Base-by-base conservation (phyloP, 1,284 basidiomycete species). In the Puccinia hordei region DNA sequence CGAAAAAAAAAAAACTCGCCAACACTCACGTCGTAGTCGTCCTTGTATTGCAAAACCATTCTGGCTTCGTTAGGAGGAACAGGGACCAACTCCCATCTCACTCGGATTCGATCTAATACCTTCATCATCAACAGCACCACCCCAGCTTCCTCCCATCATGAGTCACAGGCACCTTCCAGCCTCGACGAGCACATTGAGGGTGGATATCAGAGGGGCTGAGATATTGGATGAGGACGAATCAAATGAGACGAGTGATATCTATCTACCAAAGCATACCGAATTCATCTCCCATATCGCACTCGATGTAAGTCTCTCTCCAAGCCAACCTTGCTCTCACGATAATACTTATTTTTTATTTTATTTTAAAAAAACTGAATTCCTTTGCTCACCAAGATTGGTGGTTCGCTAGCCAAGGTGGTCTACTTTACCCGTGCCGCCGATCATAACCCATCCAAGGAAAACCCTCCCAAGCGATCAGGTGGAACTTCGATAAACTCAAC, bases 401-500 rank as follows among this genome's bases (percentile, higher is more conserved):
- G 96, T 49, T 98, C 95, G 5, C 88, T 99, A 17, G 96, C 96
- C 82, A 99, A 99, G 87, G 93, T 99, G 80, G 94, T 98, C 83
- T 99, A 98, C 87, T 99, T 99, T 86, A 97, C 94, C 75, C 91
- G 95, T 24, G 63, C 75, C 59, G 94, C 93, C 22, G 46, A 49
- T 8, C 41, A 41, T 5, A 46, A 68, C 24, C 8, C 65, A 44
- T 24, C 66, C 10, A 63, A n/a, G 53, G 90, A 91, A 10, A 91
- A 93, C 77, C 91, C 91, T 33, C 44, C 74, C n/a, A 57, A 46
- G 17, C 49, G n/a, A 3, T 90, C 91, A 35, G 88, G 89, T n/a
- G n/a, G n/a, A n/a, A n/a, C n/a, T n/a, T n/a, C n/a, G n/a, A n/a
- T n/a, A n/a, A n/a, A 80, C 82, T 0, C 77, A 75, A 1, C 55